Base-by-base conservation (phyloP, 2,329 filamentous ascomycete species). In the Diaporthe australafricana region DNA sequence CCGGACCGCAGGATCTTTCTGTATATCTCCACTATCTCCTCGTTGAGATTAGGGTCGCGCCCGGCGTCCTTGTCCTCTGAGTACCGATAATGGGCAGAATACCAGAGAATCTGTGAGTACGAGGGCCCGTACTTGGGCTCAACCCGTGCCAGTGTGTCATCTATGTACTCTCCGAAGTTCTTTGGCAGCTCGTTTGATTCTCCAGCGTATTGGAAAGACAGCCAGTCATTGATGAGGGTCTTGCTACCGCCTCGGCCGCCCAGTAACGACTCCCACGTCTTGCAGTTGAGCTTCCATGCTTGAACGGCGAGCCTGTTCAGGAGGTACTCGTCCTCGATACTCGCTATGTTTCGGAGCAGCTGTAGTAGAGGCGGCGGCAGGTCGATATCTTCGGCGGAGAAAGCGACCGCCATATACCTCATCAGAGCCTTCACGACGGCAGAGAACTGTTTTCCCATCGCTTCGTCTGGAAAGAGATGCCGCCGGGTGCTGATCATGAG, bases 221-320 rank as follows among this genome's bases (percentile, higher is more conserved):
- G 45, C 60, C 60, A 65, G n/a, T 65, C 60, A 8, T 65, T 65
- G 30, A 65, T 65, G 12, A 65, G 60, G 27, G 42, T 50, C 60
- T 65, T 65, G 60, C 60, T 65, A 20, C 60, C 60, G 16, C 60
- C 60, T 40, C 60, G 42, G n/a, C 60, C 60, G 60, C 60, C 60
- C 12, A 65, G 42, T 3, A 65, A 27, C 4, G 60, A 65, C 12
- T 72, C 70, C 70, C 70, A 72, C 22, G 48, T 70, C 40, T 63
- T 57, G 48, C 70, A 72, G 27, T 57, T 69, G 12, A 72, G 56
- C 27, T 42, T 72, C 70, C 70, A 72, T 20, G 66, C 70, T 14
- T 69, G 50, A 14, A 72, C 20, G 2, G 65, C 66, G 27, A 72
- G 45, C 47, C 27, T 68, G 48, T 70, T 55, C 22, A 72, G 56